A percentile compares a stretch with the other conserved stretches of the same genome.
Evolutionary conservation across 2,329 filamentous ascomycete species (phyloP).

Genomic region (Stachybotrys echinatus): DNA sequence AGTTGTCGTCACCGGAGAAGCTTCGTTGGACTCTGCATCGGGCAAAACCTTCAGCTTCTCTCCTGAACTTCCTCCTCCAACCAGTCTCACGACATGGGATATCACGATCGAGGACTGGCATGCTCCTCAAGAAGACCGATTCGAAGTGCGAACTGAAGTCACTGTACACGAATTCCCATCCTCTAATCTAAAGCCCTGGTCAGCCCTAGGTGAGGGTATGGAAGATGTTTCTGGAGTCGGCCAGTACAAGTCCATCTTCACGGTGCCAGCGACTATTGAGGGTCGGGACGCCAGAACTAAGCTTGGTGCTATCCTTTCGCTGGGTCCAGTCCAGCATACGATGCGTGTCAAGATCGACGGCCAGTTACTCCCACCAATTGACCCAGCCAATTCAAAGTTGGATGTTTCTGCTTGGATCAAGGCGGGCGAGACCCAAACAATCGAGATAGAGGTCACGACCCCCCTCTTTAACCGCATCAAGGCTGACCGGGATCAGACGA

Average conservation of each 20-base stretch:
- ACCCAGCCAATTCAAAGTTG: background rate
- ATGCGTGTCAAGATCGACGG: background rate
- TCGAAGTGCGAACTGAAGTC: background rate
- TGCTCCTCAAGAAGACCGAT: background rate
- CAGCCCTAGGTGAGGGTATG: background rate
- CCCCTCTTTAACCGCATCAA: background rate
- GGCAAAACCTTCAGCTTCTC: background rate
- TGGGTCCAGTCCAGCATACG: background rate
- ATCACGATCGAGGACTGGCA: background rate
- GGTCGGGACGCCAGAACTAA: background rate
- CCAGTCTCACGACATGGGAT: background rate
- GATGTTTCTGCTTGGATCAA: background rate
- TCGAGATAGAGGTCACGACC: background rate
- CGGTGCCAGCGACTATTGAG: background rate
- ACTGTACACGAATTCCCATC: background rate
- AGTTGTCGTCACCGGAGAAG: background rate
- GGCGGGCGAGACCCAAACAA: background rate
- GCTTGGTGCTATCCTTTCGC: background rate
- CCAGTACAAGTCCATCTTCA: background rate
- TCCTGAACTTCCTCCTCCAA: background rate
- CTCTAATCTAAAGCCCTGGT: background rate
- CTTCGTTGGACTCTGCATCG: background rate
- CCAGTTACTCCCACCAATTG: background rate
- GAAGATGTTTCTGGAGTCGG: background rate
- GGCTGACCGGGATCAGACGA: too few relatives aligned